These are phyloP conservation scores for Daldinia concentrica DNA, from an alignment of 495 filamentous ascomycete genomes.

Conservation along the genomic window DNA sequence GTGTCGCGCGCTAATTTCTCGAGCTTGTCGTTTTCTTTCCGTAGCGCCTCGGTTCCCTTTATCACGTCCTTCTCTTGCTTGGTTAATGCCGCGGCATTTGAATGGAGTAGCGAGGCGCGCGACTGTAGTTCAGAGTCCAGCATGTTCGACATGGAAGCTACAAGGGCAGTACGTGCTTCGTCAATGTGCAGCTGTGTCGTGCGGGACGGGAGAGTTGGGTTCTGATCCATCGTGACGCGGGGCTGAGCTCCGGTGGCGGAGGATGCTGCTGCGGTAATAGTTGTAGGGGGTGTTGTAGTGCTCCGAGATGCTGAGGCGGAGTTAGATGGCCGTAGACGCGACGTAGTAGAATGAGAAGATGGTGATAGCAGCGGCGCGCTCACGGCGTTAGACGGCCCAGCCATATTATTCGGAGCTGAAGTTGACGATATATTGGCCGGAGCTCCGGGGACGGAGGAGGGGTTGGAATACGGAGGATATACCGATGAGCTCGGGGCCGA, in stretches of 20 bases:
- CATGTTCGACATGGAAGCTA: conserved; percentile 79
- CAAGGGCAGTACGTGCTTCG: conserved; percentile 79
- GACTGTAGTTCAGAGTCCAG: conserved; percentile 74
- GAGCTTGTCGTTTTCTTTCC: conserved; percentile 75
- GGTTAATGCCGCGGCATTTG: conserved; percentile 72
- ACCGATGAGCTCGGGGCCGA: conserved; percentile 32
- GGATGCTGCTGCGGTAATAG: conserved; percentile 22
- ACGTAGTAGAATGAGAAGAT: conserved; percentile 23
- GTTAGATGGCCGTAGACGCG: conserved; percentile 23
- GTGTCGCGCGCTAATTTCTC: conserved; percentile 73
- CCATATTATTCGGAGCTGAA: conserved; percentile 23
- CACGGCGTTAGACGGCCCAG: conserved; percentile 14
- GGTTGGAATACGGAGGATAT: conserved; percentile 16
- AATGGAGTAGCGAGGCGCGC: conserved; percentile 79
- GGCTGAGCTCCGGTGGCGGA: conserved; percentile 23
- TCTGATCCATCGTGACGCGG: conserved; percentile 30
- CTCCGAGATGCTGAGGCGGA: conserved; percentile 36
- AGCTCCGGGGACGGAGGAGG: conserved; percentile 19
- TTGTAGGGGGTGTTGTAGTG: conserved; percentile 31
- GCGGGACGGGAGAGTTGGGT: conserved; percentile 44
- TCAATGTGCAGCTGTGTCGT: conserved; percentile 57
- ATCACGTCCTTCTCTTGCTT: conserved; percentile 77
- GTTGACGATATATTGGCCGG: conserved; percentile 17
- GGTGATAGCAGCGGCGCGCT: conserved; percentile 16
- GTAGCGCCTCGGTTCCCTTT: conserved; percentile 70